Evolutionary conservation across 2,329 filamentous ascomycete genomes (phyloP).

Genomic region (Ophiocordyceps polyrhachis-furcata): DNA sequence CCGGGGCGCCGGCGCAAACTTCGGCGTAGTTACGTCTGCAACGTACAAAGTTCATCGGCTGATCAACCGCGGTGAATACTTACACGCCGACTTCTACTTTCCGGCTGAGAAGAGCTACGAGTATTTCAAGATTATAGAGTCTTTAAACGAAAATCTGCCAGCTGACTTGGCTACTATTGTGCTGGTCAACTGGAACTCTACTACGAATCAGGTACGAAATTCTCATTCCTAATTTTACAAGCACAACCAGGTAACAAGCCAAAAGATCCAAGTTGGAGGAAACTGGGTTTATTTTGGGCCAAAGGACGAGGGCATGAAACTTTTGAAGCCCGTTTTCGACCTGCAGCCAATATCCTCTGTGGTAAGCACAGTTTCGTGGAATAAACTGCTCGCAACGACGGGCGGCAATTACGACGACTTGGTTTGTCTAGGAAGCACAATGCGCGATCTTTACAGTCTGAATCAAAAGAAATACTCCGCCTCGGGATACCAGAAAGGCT

Average conservation of each 20-base stretch:
- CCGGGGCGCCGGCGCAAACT: conserved; percentile 21
- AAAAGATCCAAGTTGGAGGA: neutral
- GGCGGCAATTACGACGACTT: neutral
- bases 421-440: neutral
- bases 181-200: neutral
- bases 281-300: neutral
- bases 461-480: neutral
- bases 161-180: neutral
- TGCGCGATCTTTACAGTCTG: neutral
- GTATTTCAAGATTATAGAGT: neutral
- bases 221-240: neutral
- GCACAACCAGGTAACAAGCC: neutral
- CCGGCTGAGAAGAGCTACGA: neutral
- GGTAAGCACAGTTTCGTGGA: neutral
- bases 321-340: neutral
- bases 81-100: conserved; percentile 10
- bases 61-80: neutral
- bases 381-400: neutral
- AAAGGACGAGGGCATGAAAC: neutral
- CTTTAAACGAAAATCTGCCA: neutral
- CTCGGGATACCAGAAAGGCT: neutral
- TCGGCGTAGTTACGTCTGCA: conserved; percentile 23
- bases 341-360: neutral
- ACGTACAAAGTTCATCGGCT: conserved; percentile 12
- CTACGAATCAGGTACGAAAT: neutral